Base-by-base conservation (phyloP, 140 eudicot genomes). In the Ambrosia hybrid region DNA sequence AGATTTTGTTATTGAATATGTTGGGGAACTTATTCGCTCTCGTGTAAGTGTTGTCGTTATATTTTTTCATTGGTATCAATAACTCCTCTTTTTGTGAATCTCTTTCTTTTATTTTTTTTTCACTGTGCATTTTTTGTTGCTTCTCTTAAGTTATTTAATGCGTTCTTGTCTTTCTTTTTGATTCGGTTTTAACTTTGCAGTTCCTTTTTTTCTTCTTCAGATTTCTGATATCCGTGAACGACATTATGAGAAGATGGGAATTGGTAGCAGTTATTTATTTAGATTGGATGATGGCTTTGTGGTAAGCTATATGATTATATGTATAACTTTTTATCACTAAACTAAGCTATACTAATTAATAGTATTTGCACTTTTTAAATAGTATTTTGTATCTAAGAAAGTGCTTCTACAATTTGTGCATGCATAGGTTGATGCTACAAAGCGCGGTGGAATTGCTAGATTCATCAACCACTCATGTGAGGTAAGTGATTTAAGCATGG, bases 391-490 rank as follows among this genome's bases (percentile, higher is more conserved):
- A 6, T 43, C 48, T 43, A 7, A 43, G 73, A 48, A 33, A 7
- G 36, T 57, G 45, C 21, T 14, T 15, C 9, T 51, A 16, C 67
- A 43, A 62, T 33, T 15, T 75, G 4, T 77, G 38, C 80, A 71
- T 82, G 10, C 48, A 43, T 43, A 93, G 98, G 98, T 93, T 63
- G 98, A 93, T 87, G 98, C 98, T 16, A 90, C 98, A 5, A 90
- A 93, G 80, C 97, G 96, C 71, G 98, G 98, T 51, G 98, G 98
- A 37, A 81, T 90, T 81, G 98, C 98, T 37, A 93, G 98, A 80
- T 93, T 93, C 67, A 86, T 93, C 66, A 93, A 93, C 82, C 98
- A 93, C 83, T 93, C 98, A 34, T 93, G 98, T 67, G 98, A 93
- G 98, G 98, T 93, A 84, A 52, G 67, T 57, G 78, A 52, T n/a